These are phyloP conservation scores for Hamigera avellanea DNA, from an alignment of 495 filamentous ascomycete species.

Conservation along the genomic window DNA sequence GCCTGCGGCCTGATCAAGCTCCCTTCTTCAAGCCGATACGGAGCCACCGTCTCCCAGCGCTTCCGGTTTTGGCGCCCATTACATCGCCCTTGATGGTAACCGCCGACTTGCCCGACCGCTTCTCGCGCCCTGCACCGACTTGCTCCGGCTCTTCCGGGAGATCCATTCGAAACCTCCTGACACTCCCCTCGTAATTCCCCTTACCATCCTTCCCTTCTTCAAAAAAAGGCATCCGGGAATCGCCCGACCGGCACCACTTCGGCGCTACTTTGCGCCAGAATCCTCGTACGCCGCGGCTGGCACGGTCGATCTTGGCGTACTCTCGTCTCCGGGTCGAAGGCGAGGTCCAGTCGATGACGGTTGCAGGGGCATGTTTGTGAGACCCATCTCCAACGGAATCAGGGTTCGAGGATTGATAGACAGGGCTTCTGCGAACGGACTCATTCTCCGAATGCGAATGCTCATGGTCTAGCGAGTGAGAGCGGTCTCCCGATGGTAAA, in stretches of 20 bases:
- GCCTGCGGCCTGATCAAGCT: too few species aligned
- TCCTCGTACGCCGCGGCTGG: constrained; percentile 33
- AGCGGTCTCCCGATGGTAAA: not conserved
- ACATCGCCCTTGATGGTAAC: too few species aligned
- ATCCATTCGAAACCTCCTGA: constrained; percentile 39
- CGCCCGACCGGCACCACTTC: constrained; percentile 23
- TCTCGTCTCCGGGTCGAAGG: constrained; percentile 33
- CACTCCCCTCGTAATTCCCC: constrained; percentile 31
- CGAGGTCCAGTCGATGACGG: constrained; percentile 40
- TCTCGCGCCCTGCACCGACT: too few species aligned
- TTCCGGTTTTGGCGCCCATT: too few species aligned
- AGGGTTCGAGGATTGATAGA: too few species aligned
- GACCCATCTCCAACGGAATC: constrained; percentile 4
- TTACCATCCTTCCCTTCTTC: constrained; percentile 28
- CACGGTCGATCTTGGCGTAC: constrained; percentile 39
- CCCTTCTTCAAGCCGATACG: too few species aligned
- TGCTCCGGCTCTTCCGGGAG: constrained; percentile 19
- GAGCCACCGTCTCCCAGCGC: too few species aligned
- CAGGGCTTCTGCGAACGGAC: not conserved
- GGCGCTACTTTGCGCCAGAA: constrained; percentile 34
- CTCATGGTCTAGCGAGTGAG: constrained; percentile 5
- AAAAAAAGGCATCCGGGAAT: constrained; percentile 26
- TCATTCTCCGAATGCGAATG: not conserved
- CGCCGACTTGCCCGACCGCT: too few species aligned
- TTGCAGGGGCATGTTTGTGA: constrained; percentile 22